These are phyloP conservation scores for Aureobasidium zeae DNA, from an alignment of 2,329 filamentous ascomycete genomes.

Conservation along the genomic window DNA sequence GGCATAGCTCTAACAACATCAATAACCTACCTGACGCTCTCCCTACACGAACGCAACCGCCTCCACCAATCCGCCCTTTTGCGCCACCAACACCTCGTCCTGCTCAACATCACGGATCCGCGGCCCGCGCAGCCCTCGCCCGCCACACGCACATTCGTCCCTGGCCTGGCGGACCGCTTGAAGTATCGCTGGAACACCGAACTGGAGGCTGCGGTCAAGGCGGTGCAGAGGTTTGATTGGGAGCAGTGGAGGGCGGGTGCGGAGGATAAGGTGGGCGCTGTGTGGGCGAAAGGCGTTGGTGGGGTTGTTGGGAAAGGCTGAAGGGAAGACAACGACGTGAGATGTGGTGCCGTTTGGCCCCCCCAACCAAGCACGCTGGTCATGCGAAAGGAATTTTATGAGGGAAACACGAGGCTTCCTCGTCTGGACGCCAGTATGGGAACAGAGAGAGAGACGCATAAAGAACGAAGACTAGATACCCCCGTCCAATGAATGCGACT, in stretches of 20 bases:
- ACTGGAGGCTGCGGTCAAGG: slow-evolving; percentile 36
- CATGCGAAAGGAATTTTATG: too few relatives aligned
- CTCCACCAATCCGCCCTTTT: slow-evolving; percentile 37
- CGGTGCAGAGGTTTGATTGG: slow-evolving; percentile 39
- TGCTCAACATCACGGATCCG: slow-evolving; percentile 38
- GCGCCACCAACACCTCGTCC: slow-evolving; percentile 37
- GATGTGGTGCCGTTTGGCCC: background rate
- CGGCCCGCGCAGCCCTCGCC: slow-evolving; percentile 33
- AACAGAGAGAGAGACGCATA: too few relatives aligned
- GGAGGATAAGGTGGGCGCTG: slow-evolving; percentile 30
- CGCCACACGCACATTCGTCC: slow-evolving; percentile 30
- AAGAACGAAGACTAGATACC: too few relatives aligned
- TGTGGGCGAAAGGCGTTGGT: background rate
- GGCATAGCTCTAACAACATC: slow-evolving; percentile 43
- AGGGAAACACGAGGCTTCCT: too few relatives aligned
- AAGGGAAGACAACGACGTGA: slow-evolving; percentile 1
- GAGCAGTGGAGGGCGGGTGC: slow-evolving; percentile 30
- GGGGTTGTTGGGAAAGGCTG: background rate
- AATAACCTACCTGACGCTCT: slow-evolving; percentile 31
- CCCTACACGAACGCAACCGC: slow-evolving; percentile 40
- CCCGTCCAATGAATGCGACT: too few relatives aligned
- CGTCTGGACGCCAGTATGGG: too few relatives aligned
- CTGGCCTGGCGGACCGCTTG: slow-evolving; percentile 37
- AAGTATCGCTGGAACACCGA: slow-evolving; percentile 44
- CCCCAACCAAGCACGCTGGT: too few relatives aligned